A percentile compares a stretch with the other conserved stretches of the same genome.
phyloP scores from a whole-genome alignment of 345 rosid genomes.

The Citrus glauca region DNA sequence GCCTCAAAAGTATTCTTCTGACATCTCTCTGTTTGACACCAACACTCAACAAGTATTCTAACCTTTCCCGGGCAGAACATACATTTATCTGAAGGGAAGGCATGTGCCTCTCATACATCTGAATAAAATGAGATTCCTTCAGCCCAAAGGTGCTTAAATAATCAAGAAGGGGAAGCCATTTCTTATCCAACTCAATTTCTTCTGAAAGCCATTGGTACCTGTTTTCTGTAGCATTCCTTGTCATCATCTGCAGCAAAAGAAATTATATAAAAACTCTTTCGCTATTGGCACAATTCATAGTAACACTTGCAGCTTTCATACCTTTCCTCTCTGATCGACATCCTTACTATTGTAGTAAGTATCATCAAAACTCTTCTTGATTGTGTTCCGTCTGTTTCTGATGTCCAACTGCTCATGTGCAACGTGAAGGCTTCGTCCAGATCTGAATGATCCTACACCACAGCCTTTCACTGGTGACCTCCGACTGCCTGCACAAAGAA shows the following conservation, averaged over 20 bases:
- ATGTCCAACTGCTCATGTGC: conserved; percentile 26
- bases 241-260: conserved; percentile 37
- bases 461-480: conserved; percentile 26
- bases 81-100: conserved; percentile 75
- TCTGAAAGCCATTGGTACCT: conserved; percentile 56
- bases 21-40: conserved; percentile 90
- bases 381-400: conserved; percentile 21
- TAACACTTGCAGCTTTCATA: conserved; percentile 22
- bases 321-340: conserved; percentile 44
- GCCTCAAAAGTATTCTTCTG: conserved; percentile 81
- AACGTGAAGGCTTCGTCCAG: conserved; percentile 18
- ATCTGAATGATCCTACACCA: conserved; percentile 14
- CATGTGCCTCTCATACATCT: conserved; percentile 90
- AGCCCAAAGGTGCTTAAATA: conserved; percentile 75
- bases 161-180: conserved; percentile 87
- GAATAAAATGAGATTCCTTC: conserved; percentile 79
- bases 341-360: conserved; percentile 26
- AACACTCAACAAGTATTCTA: conserved; percentile 76
- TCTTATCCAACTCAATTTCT: conserved; percentile 68
- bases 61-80: conserved; percentile 76
- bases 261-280: conserved; percentile 7
- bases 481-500: conserved; percentile 38
- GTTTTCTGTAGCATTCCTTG: conserved; percentile 32
- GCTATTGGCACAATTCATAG: neutral
- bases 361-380: conserved; percentile 18